Percentiles rank a stretch among this genome's conserved stretches.
Evolutionary conservation across 129 eudicot species (phyloP).

Genomic region (Lonicera japonica): DNA sequence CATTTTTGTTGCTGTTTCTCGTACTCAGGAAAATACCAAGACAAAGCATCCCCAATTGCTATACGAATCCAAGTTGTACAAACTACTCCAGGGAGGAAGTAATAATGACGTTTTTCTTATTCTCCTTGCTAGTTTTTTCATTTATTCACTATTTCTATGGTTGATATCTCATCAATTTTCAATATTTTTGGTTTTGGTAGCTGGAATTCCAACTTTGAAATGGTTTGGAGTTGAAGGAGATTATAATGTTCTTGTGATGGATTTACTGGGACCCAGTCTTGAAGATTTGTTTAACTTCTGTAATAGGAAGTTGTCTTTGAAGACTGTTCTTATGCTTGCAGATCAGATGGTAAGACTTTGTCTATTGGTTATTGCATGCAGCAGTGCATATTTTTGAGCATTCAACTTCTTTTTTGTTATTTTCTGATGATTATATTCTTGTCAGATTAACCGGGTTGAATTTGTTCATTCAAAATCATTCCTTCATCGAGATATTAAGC

Average conservation of each 20-base stretch:
- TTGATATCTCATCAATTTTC: conserved; percentile 19
- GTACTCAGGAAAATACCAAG: conserved; percentile 79
- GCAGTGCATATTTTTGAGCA: not conserved
- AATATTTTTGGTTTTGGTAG: conserved; percentile 38
- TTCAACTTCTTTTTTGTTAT: not conserved
- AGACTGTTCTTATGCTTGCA: conserved; percentile 98
- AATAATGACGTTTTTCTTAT: conserved; percentile 22
- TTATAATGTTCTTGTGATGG: conserved; percentile 95
- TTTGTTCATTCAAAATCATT: conserved; percentile 87
- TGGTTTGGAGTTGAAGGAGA: conserved; percentile 99
- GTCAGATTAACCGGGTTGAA: conserved; percentile 83
- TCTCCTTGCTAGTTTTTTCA: not conserved
- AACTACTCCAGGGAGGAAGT: conserved; percentile 98
- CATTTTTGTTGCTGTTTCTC: conserved; percentile 1
- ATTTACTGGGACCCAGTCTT: conserved; percentile 94
- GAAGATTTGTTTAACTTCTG: conserved; percentile 95
- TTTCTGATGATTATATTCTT: conserved; percentile 6
- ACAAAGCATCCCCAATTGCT: conserved; percentile 94
- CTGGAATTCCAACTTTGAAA: conserved; percentile 90
- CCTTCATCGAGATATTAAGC: conserved; percentile 94
- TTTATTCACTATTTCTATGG: not conserved
- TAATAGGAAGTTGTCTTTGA: conserved; percentile 83
- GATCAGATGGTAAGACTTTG: conserved; percentile 96
- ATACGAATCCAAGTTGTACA: conserved; percentile 89
- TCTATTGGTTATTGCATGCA: conserved; percentile 4